These are phyloP conservation scores for Talaromyces proteolyticus DNA, from an alignment of 495 filamentous ascomycete genomes.

Conservation along the genomic window DNA sequence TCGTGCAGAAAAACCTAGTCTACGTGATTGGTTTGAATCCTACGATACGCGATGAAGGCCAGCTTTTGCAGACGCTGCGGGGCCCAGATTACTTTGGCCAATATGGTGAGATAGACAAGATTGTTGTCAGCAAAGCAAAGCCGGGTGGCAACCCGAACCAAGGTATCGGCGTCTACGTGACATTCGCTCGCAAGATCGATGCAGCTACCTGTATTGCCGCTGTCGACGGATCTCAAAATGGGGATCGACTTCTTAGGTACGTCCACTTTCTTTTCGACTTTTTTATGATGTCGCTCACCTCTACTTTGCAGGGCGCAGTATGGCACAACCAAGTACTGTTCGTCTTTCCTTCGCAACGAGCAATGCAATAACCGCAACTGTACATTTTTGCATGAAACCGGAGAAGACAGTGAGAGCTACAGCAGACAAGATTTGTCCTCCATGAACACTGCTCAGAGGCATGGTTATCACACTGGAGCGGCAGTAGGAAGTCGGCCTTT, in stretches of 20 bases:
- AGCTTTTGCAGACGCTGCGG: slow-evolving; percentile 76
- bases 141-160: slow-evolving; percentile 64
- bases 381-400: slow-evolving; percentile 96
- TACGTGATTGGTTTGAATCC: slow-evolving; percentile 95
- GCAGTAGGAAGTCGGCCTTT: slow-evolving; percentile 24
- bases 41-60: slow-evolving; percentile 81
- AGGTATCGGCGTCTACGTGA: slow-evolving; percentile 94
- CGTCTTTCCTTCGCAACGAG: slow-evolving; percentile 90
- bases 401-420: slow-evolving; percentile 95
- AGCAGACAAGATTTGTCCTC: slow-evolving; percentile 91
- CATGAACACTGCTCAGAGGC: slow-evolving; percentile 86
- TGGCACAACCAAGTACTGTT: slow-evolving; percentile 98
- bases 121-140: slow-evolving; percentile 95
- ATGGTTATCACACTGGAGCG: slow-evolving; percentile 23
- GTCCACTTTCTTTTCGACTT: slow-evolving; percentile 5
- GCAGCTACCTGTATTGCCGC: slow-evolving; percentile 83
- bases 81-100: slow-evolving; percentile 93
- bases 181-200: slow-evolving; percentile 82
- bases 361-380: slow-evolving; percentile 89
- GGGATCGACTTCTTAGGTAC: slow-evolving; percentile 71
- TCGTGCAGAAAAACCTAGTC: slow-evolving; percentile 97
- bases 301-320: slow-evolving; percentile 67
- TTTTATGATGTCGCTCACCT: not conserved
- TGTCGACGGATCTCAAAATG: slow-evolving; percentile 89
- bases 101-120: slow-evolving; percentile 97